Evolutionary conservation across 2,329 filamentous ascomycete species (phyloP).

Genomic region (Pseudogymnoascus sp.): DNA sequence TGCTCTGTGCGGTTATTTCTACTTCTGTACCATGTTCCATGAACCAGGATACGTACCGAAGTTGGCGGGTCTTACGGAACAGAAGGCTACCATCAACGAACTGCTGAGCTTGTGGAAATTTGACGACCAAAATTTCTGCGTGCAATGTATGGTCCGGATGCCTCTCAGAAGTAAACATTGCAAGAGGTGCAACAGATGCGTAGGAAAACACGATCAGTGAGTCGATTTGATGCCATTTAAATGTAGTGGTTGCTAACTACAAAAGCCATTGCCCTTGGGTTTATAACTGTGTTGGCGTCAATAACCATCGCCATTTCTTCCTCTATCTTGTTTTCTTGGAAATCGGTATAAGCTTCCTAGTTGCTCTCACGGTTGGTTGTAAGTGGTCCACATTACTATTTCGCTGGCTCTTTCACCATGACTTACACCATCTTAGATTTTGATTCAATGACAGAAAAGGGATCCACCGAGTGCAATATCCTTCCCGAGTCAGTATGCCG

Average conservation of each 20-base stretch:
- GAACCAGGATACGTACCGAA: constrained; percentile 94
- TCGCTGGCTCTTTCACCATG: constrained; percentile 22
- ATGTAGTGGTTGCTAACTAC: constrained; percentile 20
- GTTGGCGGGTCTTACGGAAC: constrained; percentile 78
- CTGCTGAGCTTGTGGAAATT: constrained; percentile 80
- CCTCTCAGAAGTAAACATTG: constrained; percentile 95
- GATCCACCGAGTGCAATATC: constrained; percentile 59
- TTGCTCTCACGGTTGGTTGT: constrained; percentile 69
- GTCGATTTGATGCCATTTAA: constrained; percentile 30
- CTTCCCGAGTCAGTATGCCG: constrained; percentile 69
- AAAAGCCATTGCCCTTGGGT: constrained; percentile 92
- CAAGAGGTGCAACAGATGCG: constrained; percentile 80
- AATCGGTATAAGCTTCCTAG: constrained; percentile 63
- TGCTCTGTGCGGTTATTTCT: constrained; percentile 73
- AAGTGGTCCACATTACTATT: constrained; percentile 29
- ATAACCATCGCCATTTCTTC: constrained; percentile 95
- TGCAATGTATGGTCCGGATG: constrained; percentile 87
- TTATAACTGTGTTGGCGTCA: constrained; percentile 89
- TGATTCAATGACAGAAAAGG: constrained; percentile 46
- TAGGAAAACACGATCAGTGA: constrained; percentile 95
- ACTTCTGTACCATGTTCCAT: constrained; percentile 72
- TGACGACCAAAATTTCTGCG: constrained; percentile 90
- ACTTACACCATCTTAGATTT: constrained; percentile 46
- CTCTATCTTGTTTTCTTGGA: constrained; percentile 77
- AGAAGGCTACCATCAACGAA: constrained; percentile 82